Evolutionary conservation across 2,329 filamentous ascomycete species (phyloP).

Genomic region (Hymenotorrendiella dingleyae): DNA sequence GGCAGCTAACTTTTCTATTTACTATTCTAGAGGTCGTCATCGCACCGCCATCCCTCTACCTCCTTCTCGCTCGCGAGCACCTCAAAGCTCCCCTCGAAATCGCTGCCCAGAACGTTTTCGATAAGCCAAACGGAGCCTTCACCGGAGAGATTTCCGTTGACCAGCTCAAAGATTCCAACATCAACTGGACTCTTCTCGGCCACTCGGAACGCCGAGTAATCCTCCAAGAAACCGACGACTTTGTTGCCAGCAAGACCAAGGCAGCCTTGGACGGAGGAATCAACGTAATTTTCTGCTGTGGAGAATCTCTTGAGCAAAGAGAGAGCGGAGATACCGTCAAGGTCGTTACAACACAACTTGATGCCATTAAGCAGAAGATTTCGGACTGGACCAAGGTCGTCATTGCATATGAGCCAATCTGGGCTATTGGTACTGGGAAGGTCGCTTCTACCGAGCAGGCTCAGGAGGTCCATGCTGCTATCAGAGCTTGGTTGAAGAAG

Average conservation of each 20-base stretch:
- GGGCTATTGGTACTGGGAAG: slow-evolving; percentile 92
- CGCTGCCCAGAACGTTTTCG: slow-evolving; percentile 92
- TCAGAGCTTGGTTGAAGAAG: slow-evolving; percentile 80
- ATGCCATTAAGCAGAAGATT: slow-evolving; percentile 71
- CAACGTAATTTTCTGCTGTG: slow-evolving; percentile 93
- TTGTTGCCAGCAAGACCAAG: slow-evolving; percentile 93
- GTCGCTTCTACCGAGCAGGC: slow-evolving; percentile 85
- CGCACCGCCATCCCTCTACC: slow-evolving; percentile 84
- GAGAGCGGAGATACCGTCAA: slow-evolving; percentile 81
- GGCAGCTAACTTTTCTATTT: no score
- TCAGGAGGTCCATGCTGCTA: slow-evolving; percentile 88
- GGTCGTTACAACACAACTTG: slow-evolving; percentile 78
- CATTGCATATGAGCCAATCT: slow-evolving; percentile 98
- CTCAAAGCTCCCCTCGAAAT: slow-evolving; percentile 74
- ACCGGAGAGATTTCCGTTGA: slow-evolving; percentile 92
- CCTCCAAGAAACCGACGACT: slow-evolving; percentile 76
- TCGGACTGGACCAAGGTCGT: slow-evolving; percentile 91
- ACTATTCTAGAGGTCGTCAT: slow-evolving; percentile 75
- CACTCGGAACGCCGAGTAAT: slow-evolving; percentile 94
- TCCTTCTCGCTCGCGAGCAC: slow-evolving; percentile 76
- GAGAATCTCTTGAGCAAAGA: slow-evolving; percentile 89
- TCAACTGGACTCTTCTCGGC: slow-evolving; percentile 87
- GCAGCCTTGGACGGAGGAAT: slow-evolving; percentile 80
- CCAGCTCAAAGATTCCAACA: slow-evolving; percentile 82
- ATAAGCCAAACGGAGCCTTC: slow-evolving; percentile 95